Percentiles rank a stretch among this genome's conserved stretches.
phyloP scores from a whole-genome alignment of 108 stramenopile species.

The Fragilariopsis cylindrus region DNA sequence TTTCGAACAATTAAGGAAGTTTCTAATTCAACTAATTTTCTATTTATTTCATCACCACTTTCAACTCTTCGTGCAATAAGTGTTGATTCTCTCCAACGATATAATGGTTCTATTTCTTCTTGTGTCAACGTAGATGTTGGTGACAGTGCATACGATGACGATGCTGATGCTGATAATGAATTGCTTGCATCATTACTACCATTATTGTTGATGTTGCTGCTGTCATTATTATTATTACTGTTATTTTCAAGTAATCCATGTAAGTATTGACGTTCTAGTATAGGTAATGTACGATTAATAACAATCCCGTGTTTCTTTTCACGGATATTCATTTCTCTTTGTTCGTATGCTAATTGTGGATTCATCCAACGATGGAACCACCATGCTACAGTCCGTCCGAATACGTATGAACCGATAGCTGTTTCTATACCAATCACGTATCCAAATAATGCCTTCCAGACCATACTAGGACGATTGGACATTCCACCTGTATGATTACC shows the following conservation, averaged over 20 bases:
- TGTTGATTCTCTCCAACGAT: constrained; percentile 45
- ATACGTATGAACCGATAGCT: constrained; percentile 52
- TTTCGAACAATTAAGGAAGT: constrained; percentile 20
- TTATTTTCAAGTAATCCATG: constrained; percentile 14
- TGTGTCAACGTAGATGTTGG: constrained; percentile 1
- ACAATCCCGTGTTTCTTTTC: constrained; percentile 35
- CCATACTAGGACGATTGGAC: constrained; percentile 31
- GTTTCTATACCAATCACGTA: constrained; percentile 70
- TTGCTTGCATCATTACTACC: neutral
- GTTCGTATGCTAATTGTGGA: constrained; percentile 30
- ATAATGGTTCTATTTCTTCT: constrained; percentile 24
- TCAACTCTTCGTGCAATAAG: constrained; percentile 33
- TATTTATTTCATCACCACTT: constrained; percentile 7
- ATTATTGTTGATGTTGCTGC: neutral
- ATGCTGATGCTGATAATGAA: neutral
- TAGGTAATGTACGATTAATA: constrained; percentile 37
- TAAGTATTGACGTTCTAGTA: constrained; percentile 43
- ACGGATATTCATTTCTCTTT: constrained; percentile 10
- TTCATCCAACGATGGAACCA: constrained; percentile 42
- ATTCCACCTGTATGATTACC: constrained; percentile 30
- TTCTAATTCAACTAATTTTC: constrained; percentile 32
- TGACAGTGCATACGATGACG: neutral
- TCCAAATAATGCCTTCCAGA: constrained; percentile 62
- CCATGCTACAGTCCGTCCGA: constrained; percentile 49
- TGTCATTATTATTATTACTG: neutral